These are phyloP conservation scores for Streptanthus diversifolius DNA, from an alignment of 345 rosid genomes.

Conservation along the genomic window DNA sequence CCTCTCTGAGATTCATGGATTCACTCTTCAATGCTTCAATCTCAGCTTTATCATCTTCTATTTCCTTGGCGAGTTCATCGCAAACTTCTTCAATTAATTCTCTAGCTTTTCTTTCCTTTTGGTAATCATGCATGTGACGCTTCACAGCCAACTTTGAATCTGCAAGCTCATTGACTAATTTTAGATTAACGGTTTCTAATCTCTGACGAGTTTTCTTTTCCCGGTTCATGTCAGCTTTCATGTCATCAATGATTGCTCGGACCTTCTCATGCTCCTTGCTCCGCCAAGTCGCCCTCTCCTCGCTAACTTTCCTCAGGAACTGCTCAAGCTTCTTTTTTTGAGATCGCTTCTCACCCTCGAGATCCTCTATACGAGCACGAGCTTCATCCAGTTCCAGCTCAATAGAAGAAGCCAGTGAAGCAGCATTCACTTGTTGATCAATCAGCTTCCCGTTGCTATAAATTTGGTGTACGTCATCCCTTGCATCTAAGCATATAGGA, in stretches of 20 bases:
- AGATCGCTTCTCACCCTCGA: constrained; percentile 63
- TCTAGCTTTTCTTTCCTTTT: constrained; percentile 64
- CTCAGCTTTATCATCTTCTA: constrained; percentile 76
- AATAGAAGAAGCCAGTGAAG: constrained; percentile 53
- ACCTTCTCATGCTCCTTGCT: constrained; percentile 82
- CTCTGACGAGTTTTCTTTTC: constrained; percentile 73
- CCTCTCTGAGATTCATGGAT: constrained; percentile 57
- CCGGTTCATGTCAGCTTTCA: constrained; percentile 57
- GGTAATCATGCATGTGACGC: constrained; percentile 67
- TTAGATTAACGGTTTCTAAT: constrained; percentile 62
- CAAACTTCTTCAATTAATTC: constrained; percentile 73
- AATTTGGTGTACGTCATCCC: constrained; percentile 47
- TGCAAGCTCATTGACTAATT: constrained; percentile 73
- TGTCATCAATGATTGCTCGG: constrained; percentile 64
- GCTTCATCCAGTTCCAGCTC: constrained; percentile 67
- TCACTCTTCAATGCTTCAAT: constrained; percentile 63
- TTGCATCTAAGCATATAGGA: constrained; percentile 47
- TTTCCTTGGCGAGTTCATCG: constrained; percentile 82
- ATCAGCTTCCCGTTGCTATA: constrained; percentile 42
- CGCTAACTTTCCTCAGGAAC: constrained; percentile 75
- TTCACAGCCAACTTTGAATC: constrained; percentile 62
- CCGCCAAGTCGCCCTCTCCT: constrained; percentile 80
- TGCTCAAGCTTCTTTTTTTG: constrained; percentile 82
- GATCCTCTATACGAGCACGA: constrained; percentile 53
- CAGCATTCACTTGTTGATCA: constrained; percentile 58